Percentiles rank a stretch among this genome's conserved stretches.
These are phyloP conservation scores for Discostella pseudostelligera DNA, from an alignment of 108 stramenopile species.

Conservation along the genomic window DNA sequence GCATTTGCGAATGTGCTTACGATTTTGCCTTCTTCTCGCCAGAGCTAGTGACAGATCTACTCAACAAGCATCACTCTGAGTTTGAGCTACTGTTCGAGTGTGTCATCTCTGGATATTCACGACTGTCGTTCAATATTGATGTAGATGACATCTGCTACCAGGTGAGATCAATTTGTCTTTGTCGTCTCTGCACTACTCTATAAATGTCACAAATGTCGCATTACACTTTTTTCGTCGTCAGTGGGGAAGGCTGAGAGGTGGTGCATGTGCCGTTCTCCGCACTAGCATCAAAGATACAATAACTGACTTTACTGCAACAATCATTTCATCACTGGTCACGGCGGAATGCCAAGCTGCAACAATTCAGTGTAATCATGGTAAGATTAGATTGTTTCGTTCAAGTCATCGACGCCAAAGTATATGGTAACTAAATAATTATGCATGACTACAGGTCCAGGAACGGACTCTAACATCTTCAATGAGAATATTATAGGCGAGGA, in stretches of 20 bases:
- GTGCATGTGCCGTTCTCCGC: constrained; percentile 47
- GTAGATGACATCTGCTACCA: constrained; percentile 15
- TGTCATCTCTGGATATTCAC: constrained; percentile 33
- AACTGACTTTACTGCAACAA: constrained; percentile 32
- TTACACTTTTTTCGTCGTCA: constrained; percentile 14
- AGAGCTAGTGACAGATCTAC: constrained; percentile 37
- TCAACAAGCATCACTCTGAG: constrained; percentile 20
- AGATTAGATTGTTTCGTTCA: background rate
- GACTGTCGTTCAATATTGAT: constrained; percentile 22
- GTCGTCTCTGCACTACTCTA: background rate
- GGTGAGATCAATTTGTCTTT: constrained; percentile 10
- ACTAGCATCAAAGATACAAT: constrained; percentile 40
- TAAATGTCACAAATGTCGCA: no score
- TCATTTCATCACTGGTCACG: constrained; percentile 38
- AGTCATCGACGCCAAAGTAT: no score
- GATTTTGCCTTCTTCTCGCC: constrained; percentile 72
- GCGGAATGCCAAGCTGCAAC: constrained; percentile 63
- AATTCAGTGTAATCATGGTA: constrained; percentile 45
- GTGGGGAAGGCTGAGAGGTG: constrained; percentile 79
- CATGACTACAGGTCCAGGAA: constrained; percentile 30
- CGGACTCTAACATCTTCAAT: constrained; percentile 55
- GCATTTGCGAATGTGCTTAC: constrained; percentile 55
- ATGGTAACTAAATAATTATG: no score
- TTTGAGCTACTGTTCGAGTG: constrained; percentile 30
- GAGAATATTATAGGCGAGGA: constrained; percentile 68